Conservation (phyloP, 495 filamentous ascomycete species). For the Pyrenopolyporus hunteri region DNA sequence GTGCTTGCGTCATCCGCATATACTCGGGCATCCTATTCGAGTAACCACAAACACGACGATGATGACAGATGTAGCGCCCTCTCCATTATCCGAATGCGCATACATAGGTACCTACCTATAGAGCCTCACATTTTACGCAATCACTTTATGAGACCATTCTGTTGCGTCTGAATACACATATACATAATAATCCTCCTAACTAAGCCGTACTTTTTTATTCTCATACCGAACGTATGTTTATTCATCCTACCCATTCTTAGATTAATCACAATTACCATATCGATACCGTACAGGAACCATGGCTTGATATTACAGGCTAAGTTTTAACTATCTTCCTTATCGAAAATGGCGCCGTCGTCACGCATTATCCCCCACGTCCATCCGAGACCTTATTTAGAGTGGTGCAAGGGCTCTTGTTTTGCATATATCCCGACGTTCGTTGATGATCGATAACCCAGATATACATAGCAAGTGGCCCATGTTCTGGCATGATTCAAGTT, state of each 20-base stretch:
- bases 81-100: too few species aligned
- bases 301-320: slow-evolving; percentile 3
- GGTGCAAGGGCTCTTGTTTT: slow-evolving; percentile 15
- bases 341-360: background rate
- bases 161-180: background rate
- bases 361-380: background rate
- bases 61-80: too few species aligned
- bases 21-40: slow-evolving; percentile 7
- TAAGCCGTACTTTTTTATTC: too few species aligned
- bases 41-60: too few species aligned
- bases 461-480: slow-evolving; percentile 3
- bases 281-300: background rate
- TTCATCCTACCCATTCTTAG: slow-evolving; percentile 4
- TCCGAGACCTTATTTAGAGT: background rate
- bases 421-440: slow-evolving; percentile 4
- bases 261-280: background rate
- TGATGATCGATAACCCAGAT: slow-evolving; percentile 3
- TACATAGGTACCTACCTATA: too few species aligned
- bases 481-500: slow-evolving; percentile 4
- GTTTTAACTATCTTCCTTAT: slow-evolving; percentile 6
- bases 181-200: too few species aligned
- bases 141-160: background rate
- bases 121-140: background rate
- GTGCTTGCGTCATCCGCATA: slow-evolving; percentile 14
- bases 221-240: background rate